A percentile compares a stretch with the other conserved stretches of the same genome.
These are phyloP conservation scores for Alloteropsis angusta DNA, from an alignment of 202 grass and related monocot species.

Conservation along the genomic window DNA sequence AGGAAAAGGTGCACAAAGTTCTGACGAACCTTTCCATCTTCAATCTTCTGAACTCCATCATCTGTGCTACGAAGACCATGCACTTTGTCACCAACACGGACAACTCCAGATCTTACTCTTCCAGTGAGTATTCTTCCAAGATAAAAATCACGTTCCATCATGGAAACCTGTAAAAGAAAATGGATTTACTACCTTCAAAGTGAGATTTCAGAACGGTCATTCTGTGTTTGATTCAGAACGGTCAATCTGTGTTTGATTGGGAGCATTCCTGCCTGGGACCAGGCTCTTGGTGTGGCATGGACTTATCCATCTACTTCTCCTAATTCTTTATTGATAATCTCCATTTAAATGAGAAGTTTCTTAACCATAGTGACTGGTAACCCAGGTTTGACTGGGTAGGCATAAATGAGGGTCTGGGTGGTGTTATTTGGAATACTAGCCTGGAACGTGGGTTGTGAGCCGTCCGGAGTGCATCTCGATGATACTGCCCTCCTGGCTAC, in stretches of 20 bases:
- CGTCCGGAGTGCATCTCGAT: background rate
- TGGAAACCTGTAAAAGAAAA: conserved; percentile 68
- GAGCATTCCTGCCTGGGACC: background rate
- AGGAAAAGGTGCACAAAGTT: conserved; percentile 5
- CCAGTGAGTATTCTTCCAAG: conserved; percentile 95
- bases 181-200: conserved; percentile 12
- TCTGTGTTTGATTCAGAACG: background rate
- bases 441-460: background rate
- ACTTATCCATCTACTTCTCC: background rate
- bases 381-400: background rate
- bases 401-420: background rate
- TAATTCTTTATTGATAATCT: background rate
- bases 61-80: conserved; percentile 74
- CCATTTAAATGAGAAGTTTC: background rate
- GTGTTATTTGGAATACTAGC: background rate
- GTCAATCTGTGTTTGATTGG: background rate
- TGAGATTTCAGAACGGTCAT: background rate
- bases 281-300: background rate
- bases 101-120: conserved; percentile 66
- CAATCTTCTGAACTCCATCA: conserved; percentile 75
- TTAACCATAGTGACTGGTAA: background rate
- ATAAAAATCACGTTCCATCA: conserved; percentile 99
- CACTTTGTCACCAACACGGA: conserved; percentile 84
- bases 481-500: background rate
- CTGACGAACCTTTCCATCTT: conserved; percentile 80